Evolutionary conservation across 2,329 filamentous ascomycete species (phyloP), one percentile per base, ranked within the genome.

Genomic region (Ophiocordyceps australis): DNA sequence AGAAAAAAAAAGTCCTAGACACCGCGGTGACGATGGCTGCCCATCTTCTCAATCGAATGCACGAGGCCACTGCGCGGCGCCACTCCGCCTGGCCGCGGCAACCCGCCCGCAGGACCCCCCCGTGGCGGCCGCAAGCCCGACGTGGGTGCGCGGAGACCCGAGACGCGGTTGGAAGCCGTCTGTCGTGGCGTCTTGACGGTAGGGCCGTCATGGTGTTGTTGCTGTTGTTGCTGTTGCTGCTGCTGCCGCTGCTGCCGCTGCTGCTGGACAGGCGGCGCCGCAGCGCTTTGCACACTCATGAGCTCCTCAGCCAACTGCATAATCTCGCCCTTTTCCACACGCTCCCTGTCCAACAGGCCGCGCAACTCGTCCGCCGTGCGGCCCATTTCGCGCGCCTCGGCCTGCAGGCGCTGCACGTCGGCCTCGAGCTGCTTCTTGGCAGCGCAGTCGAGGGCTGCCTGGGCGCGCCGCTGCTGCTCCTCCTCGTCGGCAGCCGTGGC

Each of bases 1-100:
- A n/a, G n/a, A n/a, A n/a, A n/a, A n/a, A n/a, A n/a, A n/a, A n/a
- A n/a, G n/a, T n/a, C 25, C 21, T 27, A 25, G 17, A 20, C 27
- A 13, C 17, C 22, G 11, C 25, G 22, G 6, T 58, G 54, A 10
- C 62, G 47, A 36, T 69, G 59, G 38, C 61, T 73, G 8, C 81
- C 81, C 82, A 91, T 91, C 51, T 74, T 71, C 58, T 91, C 81
- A 46, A 91, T 89, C 12, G 77, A 82, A 38, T 65, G 77, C 74
- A 91, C 74, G 41, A 89, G 76, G 29, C 76, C 72, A 42, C 75
- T 80, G 39, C 79, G 37, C 17, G 23, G 10, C 14, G 50, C 34
- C 32, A 53, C 36, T 19, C 55, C 57, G 34, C 58, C 57, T 10
- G 62, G 64, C 32, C 63, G 50, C 20, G 61, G 55, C 27, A 65